phyloP scores from a whole-genome alignment of 345 rosid genomes.

The Psidium guajava region DNA sequence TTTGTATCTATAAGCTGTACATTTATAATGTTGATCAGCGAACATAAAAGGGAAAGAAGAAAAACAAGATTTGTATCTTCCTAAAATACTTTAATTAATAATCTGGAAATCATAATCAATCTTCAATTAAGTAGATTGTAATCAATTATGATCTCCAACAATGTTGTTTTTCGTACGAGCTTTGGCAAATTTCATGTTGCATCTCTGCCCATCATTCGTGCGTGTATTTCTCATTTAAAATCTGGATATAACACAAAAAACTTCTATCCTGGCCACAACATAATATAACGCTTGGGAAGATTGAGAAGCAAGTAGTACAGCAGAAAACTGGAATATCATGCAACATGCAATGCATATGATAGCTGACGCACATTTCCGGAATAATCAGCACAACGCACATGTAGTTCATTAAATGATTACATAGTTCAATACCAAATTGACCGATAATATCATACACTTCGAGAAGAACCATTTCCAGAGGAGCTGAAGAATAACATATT shows the following conservation, averaged over 20 bases:
- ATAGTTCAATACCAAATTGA: background rate
- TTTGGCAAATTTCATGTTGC: too few relatives aligned
- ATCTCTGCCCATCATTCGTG: background rate
- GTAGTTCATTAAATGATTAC: background rate
- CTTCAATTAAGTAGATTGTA: too few relatives aligned
- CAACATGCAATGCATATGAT: background rate
- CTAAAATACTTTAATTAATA: too few relatives aligned
- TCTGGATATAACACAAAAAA: background rate
- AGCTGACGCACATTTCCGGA: background rate
- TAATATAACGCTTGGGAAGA: background rate
- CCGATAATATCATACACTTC: background rate
- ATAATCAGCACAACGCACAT: background rate
- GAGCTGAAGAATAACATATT: background rate
- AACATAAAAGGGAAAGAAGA: too few relatives aligned
- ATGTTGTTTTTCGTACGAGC: background rate
- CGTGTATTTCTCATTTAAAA: background rate
- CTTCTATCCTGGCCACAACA: background rate
- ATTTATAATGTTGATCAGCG: too few relatives aligned
- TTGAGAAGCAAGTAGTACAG: background rate
- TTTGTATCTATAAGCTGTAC: too few relatives aligned
- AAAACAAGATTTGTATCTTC: too few relatives aligned
- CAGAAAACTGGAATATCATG: background rate
- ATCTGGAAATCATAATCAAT: too few relatives aligned
- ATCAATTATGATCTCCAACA: too few relatives aligned
- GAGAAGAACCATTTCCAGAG: background rate